Evolutionary conservation across 2,329 filamentous ascomycete genomes (phyloP).

Genomic region (Pseudogymnoascus verrucosus): DNA sequence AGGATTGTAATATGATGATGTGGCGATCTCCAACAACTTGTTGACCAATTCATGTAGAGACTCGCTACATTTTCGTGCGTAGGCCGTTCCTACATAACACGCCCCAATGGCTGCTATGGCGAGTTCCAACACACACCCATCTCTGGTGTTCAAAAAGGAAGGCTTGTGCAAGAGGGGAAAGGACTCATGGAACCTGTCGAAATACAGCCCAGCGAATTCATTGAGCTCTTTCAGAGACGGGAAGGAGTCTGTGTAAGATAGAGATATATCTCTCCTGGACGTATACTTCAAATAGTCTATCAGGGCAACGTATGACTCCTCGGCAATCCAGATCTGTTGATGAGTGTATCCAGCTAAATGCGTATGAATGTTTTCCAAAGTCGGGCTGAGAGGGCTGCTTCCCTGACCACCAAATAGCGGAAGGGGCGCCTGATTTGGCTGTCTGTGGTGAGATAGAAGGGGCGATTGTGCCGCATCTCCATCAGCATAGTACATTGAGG

Average conservation of each 20-base stretch:
- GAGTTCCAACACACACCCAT: constrained; percentile 2
- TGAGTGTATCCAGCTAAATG: not conserved
- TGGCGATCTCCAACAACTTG: constrained; percentile 2
- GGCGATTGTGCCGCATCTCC: not conserved
- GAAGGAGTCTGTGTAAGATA: not conserved
- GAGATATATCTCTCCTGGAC: not conserved
- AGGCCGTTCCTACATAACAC: constrained; percentile 4
- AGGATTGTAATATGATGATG: not conserved
- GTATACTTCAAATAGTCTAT: constrained; percentile 8
- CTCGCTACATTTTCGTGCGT: constrained; percentile 6
- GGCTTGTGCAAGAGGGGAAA: constrained; percentile 12
- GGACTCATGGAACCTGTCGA: constrained; percentile 10
- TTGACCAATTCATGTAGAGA: constrained; percentile 7
- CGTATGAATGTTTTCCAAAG: not conserved
- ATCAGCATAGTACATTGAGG: constrained; percentile 4
- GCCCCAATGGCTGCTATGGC: constrained; percentile 8
- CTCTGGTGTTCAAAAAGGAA: constrained; percentile 5
- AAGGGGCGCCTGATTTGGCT: not conserved
- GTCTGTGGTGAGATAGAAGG: not conserved
- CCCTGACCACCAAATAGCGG: not conserved
- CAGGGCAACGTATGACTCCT: constrained; percentile 1
- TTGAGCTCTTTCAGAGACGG: constrained; percentile 10
- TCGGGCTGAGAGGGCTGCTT: constrained; percentile 1
- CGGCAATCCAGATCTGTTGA: constrained; percentile 7
- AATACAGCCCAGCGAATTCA: constrained; percentile 10